Conservation (phyloP, 129 eudicot genomes). For the Apium graveolens region DNA sequence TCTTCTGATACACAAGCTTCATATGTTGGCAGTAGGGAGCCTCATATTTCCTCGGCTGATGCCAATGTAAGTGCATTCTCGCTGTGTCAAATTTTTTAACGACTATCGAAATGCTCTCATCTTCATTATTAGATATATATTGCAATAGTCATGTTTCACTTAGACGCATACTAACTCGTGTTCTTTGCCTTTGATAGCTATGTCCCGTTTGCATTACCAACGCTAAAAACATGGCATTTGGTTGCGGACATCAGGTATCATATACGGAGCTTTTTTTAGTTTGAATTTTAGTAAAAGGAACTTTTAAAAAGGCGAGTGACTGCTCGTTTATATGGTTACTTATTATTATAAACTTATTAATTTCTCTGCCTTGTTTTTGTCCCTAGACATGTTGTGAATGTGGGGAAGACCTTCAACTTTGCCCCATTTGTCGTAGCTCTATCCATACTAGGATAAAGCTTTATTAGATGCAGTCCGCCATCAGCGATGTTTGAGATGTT, state of each 20-base stretch:
- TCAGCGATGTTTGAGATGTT: not conserved
- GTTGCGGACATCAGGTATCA: conserved; percentile 92
- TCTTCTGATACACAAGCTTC: conserved; percentile 24
- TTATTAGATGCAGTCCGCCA: conserved; percentile 25
- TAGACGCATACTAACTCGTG: not conserved
- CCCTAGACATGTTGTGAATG: conserved; percentile 47
- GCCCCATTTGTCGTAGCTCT: conserved; percentile 73
- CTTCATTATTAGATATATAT: not conserved
- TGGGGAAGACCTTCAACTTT: conserved; percentile 57
- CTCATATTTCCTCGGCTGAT: conserved; percentile 37
- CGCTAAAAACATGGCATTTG: conserved; percentile 79
- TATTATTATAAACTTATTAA: not conserved
- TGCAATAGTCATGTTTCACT: not conserved
- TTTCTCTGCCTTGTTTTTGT: not conserved
- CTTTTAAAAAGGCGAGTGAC: not conserved
- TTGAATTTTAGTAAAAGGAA: not conserved
- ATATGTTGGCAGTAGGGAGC: conserved; percentile 18
- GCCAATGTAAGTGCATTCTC: conserved; percentile 36
- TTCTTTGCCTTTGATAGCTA: conserved; percentile 33
- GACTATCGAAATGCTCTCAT: not conserved
- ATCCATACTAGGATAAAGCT: conserved; percentile 78
- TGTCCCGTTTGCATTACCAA: conserved; percentile 72
- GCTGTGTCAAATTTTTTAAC: not conserved
- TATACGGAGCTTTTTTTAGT: not conserved
- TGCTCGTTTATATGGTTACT: not conserved